A percentile compares a stretch with the other conserved stretches of the same genome.
Conservation (phyloP, 108 stramenopile species). For the Cyclotella cryptica region DNA sequence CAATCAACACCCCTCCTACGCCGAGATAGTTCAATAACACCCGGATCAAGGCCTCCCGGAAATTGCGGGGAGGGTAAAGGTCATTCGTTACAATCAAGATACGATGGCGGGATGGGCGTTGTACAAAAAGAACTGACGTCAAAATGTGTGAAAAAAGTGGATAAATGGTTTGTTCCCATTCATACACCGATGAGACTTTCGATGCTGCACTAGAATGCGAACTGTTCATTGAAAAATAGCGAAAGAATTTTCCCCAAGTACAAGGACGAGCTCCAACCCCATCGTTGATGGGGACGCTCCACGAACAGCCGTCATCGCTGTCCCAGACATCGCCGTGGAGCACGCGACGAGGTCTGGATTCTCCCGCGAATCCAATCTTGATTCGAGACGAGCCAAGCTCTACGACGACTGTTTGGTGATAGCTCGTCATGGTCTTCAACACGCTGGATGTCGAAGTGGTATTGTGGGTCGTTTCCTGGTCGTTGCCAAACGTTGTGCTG, state of each 20-base stretch:
- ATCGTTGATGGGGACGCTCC: slow-evolving; percentile 38
- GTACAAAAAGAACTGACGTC: slow-evolving; percentile 45
- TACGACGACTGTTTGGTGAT: slow-evolving; percentile 43
- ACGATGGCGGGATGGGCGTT: slow-evolving; percentile 49
- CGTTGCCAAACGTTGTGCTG: neutral
- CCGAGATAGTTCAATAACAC: slow-evolving; percentile 39
- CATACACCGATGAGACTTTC: slow-evolving; percentile 9
- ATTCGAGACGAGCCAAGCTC: slow-evolving; percentile 49
- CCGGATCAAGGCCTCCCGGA: slow-evolving; percentile 33
- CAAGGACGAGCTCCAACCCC: slow-evolving; percentile 31
- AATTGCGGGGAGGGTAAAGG: slow-evolving; percentile 21
- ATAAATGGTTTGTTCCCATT: slow-evolving; percentile 50
- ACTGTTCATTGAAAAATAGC: slow-evolving; percentile 19
- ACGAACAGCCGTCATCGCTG: neutral
- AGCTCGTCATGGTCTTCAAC: slow-evolving; percentile 39
- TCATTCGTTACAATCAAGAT: slow-evolving; percentile 38
- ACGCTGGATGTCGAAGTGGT: neutral
- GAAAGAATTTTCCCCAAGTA: slow-evolving; percentile 32
- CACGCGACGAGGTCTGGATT: slow-evolving; percentile 48
- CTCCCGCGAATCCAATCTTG: slow-evolving; percentile 52
- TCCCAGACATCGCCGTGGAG: slow-evolving; percentile 18
- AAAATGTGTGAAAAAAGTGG: slow-evolving; percentile 37
- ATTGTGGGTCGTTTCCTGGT: neutral
- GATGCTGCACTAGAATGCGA: neutral
- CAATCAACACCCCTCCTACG: slow-evolving; percentile 36